Conservation (phyloP, 2,329 filamentous ascomycete species). For the Neopestalotiopsis sp. region DNA sequence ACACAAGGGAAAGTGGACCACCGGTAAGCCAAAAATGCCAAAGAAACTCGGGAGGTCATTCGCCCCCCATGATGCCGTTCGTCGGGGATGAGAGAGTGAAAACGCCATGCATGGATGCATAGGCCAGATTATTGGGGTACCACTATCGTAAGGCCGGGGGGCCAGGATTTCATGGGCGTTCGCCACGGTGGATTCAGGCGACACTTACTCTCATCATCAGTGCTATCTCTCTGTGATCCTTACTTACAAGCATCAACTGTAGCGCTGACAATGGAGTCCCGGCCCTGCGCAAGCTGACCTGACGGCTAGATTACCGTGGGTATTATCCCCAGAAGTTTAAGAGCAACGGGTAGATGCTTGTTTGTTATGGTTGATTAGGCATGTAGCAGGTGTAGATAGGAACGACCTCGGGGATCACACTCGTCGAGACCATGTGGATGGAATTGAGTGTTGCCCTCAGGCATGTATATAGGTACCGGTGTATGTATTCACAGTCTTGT, state of each 20-base stretch:
- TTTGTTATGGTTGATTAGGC: not conserved
- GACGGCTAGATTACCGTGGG: not conserved
- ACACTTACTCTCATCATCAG: conserved; percentile 24
- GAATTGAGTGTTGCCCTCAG: no score
- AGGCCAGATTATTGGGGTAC: conserved; percentile 11
- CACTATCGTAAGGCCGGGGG: conserved; percentile 6
- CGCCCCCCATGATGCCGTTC: conserved; percentile 12
- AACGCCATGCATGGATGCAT: conserved; percentile 19
- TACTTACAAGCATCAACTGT: conserved; percentile 17
- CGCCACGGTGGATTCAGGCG: conserved; percentile 25
- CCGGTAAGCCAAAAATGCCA: not conserved
- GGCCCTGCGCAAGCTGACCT: not conserved
- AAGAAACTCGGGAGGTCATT: not conserved
- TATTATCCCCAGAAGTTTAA: no score
- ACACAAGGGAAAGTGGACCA: not conserved
- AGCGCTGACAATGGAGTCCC: conserved; percentile 2
- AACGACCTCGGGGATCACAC: no score
- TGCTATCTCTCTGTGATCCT: conserved; percentile 21
- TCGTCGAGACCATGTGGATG: no score
- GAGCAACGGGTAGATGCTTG: not conserved
- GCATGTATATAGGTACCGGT: no score
- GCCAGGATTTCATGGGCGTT: not conserved
- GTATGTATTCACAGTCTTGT: no score
- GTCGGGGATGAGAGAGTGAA: conserved; percentile 10
- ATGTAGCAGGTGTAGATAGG: not conserved